phyloP scores from a whole-genome alignment of 495 filamentous ascomycete genomes.

The Mytilinidion resinicola region DNA sequence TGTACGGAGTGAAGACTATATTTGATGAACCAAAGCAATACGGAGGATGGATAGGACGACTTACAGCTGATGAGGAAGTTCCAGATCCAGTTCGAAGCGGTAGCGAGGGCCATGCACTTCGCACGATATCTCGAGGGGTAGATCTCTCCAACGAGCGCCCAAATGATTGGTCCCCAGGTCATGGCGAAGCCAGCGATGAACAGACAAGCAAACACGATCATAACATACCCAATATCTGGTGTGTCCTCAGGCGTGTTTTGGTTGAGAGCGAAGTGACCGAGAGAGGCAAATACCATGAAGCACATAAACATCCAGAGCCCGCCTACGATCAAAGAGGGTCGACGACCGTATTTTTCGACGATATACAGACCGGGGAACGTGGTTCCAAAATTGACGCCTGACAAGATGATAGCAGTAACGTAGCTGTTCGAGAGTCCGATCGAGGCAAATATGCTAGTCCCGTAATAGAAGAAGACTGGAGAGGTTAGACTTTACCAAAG shows the following conservation, averaged over 20 bases:
- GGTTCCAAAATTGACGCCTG: constrained; percentile 65
- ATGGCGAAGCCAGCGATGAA: constrained; percentile 37
- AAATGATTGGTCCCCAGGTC: constrained; percentile 79
- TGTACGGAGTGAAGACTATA: constrained; percentile 68
- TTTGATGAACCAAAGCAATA: no score
- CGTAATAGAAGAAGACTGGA: constrained; percentile 41
- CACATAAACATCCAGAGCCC: constrained; percentile 45
- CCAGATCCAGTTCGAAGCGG: constrained; percentile 80
- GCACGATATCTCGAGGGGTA: constrained; percentile 73
- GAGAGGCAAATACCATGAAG: constrained; percentile 31
- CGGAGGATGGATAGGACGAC: no score
- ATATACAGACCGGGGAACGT: constrained; percentile 69
- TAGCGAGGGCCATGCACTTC: constrained; percentile 70
- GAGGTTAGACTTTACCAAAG: no score
- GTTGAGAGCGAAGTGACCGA: constrained; percentile 32
- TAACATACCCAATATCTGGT: constrained; percentile 5
- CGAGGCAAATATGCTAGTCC: constrained; percentile 63
- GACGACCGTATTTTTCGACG: constrained; percentile 64
- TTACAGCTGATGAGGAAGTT: constrained; percentile 71
- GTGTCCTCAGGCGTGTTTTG: neutral
- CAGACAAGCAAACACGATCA: constrained; percentile 15
- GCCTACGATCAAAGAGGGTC: constrained; percentile 59
- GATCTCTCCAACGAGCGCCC: constrained; percentile 73
- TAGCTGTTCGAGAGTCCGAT: constrained; percentile 63
- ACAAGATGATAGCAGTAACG: constrained; percentile 68